These are phyloP conservation scores for Coniochaeta prunicola DNA, from an alignment of 2,329 filamentous ascomycete species.

Conservation along the genomic window DNA sequence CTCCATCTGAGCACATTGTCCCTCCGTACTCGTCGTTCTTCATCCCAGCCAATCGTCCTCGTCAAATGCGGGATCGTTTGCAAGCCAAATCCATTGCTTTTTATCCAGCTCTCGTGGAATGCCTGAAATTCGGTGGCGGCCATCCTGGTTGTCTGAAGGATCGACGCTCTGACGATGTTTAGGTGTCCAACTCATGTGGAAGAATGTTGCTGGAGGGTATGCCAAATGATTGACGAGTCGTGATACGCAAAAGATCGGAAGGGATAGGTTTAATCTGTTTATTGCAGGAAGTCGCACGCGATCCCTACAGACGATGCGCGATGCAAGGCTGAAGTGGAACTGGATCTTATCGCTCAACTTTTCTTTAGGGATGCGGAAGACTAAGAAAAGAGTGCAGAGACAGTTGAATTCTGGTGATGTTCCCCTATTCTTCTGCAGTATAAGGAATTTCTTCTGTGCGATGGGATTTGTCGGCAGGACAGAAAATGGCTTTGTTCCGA, in stretches of 20 bases:
- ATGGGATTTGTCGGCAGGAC: neutral
- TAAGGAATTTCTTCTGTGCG: neutral
- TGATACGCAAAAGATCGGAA: neutral
- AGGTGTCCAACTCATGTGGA: constrained; percentile 42
- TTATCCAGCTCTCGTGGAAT: constrained; percentile 33
- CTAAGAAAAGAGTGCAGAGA: neutral
- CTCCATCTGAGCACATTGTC: constrained; percentile 21
- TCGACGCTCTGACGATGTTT: constrained; percentile 31
- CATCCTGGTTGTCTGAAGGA: constrained; percentile 42
- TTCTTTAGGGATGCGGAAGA: neutral
- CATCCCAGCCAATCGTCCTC: constrained; percentile 27
- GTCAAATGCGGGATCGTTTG: constrained; percentile 24
- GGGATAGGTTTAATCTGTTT: neutral
- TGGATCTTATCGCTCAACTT: neutral
- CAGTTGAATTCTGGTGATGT: neutral
- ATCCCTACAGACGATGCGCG: neutral
- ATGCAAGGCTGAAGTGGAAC: constrained; percentile 1
- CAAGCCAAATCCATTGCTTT: constrained; percentile 28
- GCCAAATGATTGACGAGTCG: neutral
- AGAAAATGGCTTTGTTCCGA: constrained; percentile 9
- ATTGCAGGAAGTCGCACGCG: neutral
- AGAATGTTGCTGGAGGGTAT: constrained; percentile 8
- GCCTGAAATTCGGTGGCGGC: constrained; percentile 42
- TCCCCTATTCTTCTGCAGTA: neutral
- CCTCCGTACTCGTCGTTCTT: constrained; percentile 18